These are phyloP conservation scores for Heliocybe sulcata DNA, from an alignment of 1,284 basidiomycete species.

Conservation along the genomic window DNA sequence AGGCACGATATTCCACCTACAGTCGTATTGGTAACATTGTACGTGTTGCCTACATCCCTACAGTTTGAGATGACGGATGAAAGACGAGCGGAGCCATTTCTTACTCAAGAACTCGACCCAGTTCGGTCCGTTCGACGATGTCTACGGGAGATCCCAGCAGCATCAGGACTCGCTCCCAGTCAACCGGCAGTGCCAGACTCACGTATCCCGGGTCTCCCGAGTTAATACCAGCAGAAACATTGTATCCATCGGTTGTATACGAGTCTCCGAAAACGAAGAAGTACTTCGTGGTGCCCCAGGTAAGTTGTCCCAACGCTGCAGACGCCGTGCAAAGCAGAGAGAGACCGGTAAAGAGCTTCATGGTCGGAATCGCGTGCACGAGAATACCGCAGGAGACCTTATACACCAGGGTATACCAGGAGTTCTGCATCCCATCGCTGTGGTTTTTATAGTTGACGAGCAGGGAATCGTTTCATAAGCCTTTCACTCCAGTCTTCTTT, in stretches of 20 bases:
- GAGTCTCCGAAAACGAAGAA: no score
- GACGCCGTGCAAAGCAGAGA: no score
- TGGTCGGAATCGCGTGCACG: no score
- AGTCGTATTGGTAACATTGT: constrained; percentile 49
- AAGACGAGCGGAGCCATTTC: constrained; percentile 6
- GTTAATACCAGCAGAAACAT: constrained; percentile 46
- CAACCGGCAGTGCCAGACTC: constrained; percentile 15
- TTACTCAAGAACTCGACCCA: constrained; percentile 52
- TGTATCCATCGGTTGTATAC: no score
- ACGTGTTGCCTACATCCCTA: constrained; percentile 27
- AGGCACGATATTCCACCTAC: no score
- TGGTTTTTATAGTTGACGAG: no score
- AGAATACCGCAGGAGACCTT: neutral
- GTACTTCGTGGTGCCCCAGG: no score
- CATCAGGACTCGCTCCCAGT: constrained; percentile 5
- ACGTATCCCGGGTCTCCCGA: constrained; percentile 48
- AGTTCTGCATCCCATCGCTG: neutral
- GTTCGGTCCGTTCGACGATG: constrained; percentile 57
- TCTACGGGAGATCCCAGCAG: constrained; percentile 17
- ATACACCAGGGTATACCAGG: neutral
- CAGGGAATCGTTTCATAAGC: no score
- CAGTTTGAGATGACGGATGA: constrained; percentile 6
- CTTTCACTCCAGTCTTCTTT: neutral
- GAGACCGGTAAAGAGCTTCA: no score
- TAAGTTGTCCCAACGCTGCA: no score